Base-by-base conservation (phyloP, 371 early-diverging fungal genomes). In the Lichtheimia ornata region DNA sequence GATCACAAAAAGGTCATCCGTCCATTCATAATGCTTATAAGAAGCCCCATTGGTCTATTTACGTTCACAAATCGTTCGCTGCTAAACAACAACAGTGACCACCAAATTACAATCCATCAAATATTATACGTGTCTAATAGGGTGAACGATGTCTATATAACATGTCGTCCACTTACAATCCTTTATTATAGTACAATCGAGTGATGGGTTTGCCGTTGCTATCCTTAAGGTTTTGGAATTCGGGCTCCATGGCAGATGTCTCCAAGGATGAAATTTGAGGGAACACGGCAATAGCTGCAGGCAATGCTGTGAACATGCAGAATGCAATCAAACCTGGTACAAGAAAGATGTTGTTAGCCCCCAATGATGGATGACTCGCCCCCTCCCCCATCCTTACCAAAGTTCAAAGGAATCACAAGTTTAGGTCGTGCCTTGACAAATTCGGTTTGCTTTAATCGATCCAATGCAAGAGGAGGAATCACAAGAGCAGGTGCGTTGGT, bases 231-330 rank as follows among this genome's bases (percentile, higher is more conserved):
- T 70, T 63, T 63, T 77, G 79, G 73, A 83, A 83, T 50, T 79
- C 77, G 28, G 78, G 73, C 65, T 83, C 83, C 61, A 83, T 67
- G 0, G 60, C 65, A 30, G 66, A 40, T 11, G 79, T 77, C 4
- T 77, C 62, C 25, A 81, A 65, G 28, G 66, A 66, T 24, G 84
- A 90, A 15, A 62, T 65, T 64, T 93, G 92, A n/a, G 92, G 94
- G 73, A 90, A 92, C 4, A 91, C 73, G 4, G 92, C 94, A 59
- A 93, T 88, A 0, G 94, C 91, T 53, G 85, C 79, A 0, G 94
- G 94, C 35, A 93, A 66, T 1, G 93, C 91, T 5, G 86, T 88
- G 81, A 90, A 76, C 58, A 92, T 72, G 17, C 86, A 87, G 14
- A 84, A 62, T 2, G 88, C 81, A 53, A 93, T 86, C 30, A 87